These are phyloP conservation scores for Lyophyllum decastes DNA, from an alignment of 768 basidiomycete genomes.

Conservation along the genomic window DNA sequence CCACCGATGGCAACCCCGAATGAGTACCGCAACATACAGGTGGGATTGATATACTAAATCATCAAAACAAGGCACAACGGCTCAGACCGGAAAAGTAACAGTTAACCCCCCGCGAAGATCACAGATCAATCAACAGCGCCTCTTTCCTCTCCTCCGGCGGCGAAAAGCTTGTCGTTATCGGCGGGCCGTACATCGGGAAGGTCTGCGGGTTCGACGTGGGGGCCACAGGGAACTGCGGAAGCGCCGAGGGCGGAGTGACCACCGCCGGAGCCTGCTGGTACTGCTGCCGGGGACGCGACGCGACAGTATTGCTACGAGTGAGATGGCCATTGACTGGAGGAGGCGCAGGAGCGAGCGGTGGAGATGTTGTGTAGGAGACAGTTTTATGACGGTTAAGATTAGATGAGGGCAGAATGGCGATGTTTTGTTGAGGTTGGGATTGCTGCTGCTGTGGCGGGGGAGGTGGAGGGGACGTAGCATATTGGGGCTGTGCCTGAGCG, in stretches of 20 bases:
- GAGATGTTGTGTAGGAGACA: constrained; percentile 29
- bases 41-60: no score
- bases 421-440: constrained; percentile 13
- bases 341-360: constrained; percentile 19
- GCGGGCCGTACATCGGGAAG: constrained; percentile 50
- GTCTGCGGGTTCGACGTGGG: constrained; percentile 61
- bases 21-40: no score
- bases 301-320: constrained; percentile 35
- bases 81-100: no score
- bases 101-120: not conserved
- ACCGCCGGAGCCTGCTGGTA: constrained; percentile 25
- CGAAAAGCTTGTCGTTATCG: constrained; percentile 46
- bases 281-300: constrained; percentile 20
- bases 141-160: constrained; percentile 70
- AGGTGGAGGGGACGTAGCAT: constrained; percentile 22
- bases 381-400: constrained; percentile 36
- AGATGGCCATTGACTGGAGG: constrained; percentile 22
- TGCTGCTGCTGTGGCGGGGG: constrained; percentile 23
- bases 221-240: constrained; percentile 67
- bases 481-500: constrained; percentile 21
- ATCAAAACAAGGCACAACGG: no score
- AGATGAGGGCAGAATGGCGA: constrained; percentile 7
- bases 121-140: constrained; percentile 53
- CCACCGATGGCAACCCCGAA: no score
- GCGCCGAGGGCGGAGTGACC: constrained; percentile 29